These are phyloP conservation scores for Auricularia sp. DNA, from an alignment of 768 basidiomycete species.

Conservation along the genomic window DNA sequence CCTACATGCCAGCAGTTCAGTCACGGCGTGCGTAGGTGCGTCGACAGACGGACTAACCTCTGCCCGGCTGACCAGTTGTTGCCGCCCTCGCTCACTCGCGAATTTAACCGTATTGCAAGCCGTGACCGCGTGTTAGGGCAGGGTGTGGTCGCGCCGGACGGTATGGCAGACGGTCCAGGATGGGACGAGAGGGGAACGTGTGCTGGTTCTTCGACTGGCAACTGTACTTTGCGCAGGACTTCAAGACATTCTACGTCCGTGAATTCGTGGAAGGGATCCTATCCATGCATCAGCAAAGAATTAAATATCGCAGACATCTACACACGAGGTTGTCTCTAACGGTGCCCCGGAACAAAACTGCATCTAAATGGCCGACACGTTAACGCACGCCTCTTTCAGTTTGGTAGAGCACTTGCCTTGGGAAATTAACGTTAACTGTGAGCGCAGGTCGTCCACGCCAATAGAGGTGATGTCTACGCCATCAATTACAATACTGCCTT, in stretches of 20 bases:
- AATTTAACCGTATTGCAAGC: constrained; percentile 10
- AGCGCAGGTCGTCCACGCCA: constrained; percentile 28
- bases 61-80: constrained; percentile 31
- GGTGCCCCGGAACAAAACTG: constrained; percentile 3
- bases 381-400: constrained; percentile 1
- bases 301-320: constrained; percentile 15
- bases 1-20: constrained; percentile 1
- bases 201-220: constrained; percentile 6
- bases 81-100: constrained; percentile 22
- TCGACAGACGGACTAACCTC: not conserved
- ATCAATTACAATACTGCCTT: constrained; percentile 24
- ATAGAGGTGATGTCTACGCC: constrained; percentile 25
- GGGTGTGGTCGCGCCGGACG: not conserved
- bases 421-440: constrained; percentile 5
- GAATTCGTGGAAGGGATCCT: constrained; percentile 6
- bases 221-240: constrained; percentile 3
- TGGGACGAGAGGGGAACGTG: not conserved
- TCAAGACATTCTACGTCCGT: constrained; percentile 6
- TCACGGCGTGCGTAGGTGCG: constrained; percentile 1
- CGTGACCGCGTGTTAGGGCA: not conserved
- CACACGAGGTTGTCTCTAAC: constrained; percentile 18
- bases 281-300: not conserved
- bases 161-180: not conserved
- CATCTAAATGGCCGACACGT: constrained; percentile 2
- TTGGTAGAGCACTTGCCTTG: not conserved